Evolutionary conservation across 768 basidiomycete genomes (phyloP).

Genomic region (Erythrobasidium yunnanense): DNA sequence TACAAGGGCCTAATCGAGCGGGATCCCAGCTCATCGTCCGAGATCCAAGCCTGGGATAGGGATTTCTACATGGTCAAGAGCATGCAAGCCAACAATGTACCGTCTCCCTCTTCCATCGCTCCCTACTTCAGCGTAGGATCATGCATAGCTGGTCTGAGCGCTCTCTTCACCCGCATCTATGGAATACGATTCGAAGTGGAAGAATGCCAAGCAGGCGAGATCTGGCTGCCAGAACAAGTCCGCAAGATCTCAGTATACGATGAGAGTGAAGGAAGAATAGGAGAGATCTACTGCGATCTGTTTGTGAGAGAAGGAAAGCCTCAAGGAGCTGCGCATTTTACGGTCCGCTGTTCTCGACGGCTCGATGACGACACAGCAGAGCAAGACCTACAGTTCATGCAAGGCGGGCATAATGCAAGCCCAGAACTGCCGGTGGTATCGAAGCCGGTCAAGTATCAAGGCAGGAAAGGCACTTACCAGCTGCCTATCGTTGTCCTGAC

Average conservation of each 20-base stretch:
- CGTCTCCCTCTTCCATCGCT: too few species aligned
- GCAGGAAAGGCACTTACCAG: constrained; percentile 63
- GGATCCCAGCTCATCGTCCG: constrained; percentile 42
- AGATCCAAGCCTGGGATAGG: constrained; percentile 89
- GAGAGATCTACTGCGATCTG: constrained; percentile 89
- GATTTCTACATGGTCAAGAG: constrained; percentile 80
- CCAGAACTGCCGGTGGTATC: constrained; percentile 37
- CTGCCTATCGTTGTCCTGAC: constrained; percentile 82
- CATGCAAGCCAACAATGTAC: too few species aligned
- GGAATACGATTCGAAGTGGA: constrained; percentile 66
- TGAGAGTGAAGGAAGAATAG: constrained; percentile 71
- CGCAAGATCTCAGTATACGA: constrained; percentile 88
- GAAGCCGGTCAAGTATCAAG: constrained; percentile 48
- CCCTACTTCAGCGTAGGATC: constrained; percentile 64
- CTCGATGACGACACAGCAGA: constrained; percentile 78
- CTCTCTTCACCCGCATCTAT: constrained; percentile 73
- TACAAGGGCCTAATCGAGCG: constrained; percentile 60
- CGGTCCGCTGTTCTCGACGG: constrained; percentile 83
- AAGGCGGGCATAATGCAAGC: too few species aligned
- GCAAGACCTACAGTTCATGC: constrained; percentile 53
- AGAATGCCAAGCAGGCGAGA: constrained; percentile 61
- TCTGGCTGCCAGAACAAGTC: constrained; percentile 59
- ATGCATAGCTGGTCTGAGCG: constrained; percentile 79
- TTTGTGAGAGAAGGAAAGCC: constrained; percentile 76
- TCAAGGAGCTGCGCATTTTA: constrained; percentile 90